phyloP scores from a whole-genome alignment of 2,329 filamentous ascomycete species.

The Leptographium galeiforme region DNA sequence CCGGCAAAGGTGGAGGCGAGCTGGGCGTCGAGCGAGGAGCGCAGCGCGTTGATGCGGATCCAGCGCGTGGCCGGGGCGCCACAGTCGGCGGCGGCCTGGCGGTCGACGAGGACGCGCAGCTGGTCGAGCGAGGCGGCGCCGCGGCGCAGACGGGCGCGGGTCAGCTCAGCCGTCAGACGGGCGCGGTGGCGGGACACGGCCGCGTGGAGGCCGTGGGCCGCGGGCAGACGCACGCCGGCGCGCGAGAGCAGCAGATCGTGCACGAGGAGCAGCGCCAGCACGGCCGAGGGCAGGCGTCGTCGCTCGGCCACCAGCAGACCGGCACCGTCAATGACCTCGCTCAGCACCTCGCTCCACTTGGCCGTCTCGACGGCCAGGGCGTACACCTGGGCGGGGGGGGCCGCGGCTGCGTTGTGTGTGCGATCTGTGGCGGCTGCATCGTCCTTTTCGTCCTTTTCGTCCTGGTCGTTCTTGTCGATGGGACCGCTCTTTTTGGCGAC shows the following conservation, averaged over 20 bases:
- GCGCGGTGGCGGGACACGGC: constrained; percentile 71
- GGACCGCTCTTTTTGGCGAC: background rate
- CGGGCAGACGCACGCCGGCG: constrained; percentile 67
- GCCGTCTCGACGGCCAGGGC: constrained; percentile 74
- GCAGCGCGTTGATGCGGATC: constrained; percentile 76
- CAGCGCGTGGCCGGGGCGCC: constrained; percentile 62
- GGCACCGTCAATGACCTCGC: constrained; percentile 77
- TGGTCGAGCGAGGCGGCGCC: constrained; percentile 55
- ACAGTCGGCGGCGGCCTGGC: constrained; percentile 50
- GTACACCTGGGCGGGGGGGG: constrained; percentile 68
- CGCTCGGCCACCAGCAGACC: constrained; percentile 60
- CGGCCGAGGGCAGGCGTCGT: constrained; percentile 55
- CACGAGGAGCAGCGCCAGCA: constrained; percentile 65
- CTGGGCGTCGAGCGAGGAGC: constrained; percentile 56
- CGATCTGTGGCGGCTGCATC: too few species aligned
- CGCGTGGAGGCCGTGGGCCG: constrained; percentile 62
- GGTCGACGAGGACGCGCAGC: constrained; percentile 47
- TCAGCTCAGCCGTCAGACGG: constrained; percentile 69
- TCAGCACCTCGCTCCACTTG: constrained; percentile 80
- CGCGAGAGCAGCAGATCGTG: constrained; percentile 80
- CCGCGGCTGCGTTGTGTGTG: constrained; percentile 42
- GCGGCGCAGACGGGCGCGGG: constrained; percentile 59
- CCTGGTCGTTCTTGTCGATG: too few species aligned
- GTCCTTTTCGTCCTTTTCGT: too few species aligned
- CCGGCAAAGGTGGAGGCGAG: constrained; percentile 59